phyloP scores from a whole-genome alignment of 192 early-diverging fungal genomes.

The Piromyces finnis region DNA sequence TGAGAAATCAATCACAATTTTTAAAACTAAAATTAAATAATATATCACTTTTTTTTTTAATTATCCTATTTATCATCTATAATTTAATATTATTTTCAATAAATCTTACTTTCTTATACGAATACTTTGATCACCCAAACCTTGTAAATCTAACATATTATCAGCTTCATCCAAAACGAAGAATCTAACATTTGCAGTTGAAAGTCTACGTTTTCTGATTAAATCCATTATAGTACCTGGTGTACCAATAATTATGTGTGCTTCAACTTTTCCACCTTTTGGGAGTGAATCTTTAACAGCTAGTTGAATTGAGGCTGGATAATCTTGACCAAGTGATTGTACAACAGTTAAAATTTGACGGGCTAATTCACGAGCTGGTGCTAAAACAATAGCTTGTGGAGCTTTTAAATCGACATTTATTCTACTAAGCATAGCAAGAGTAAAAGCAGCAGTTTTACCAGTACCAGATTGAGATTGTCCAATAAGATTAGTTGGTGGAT shows the following conservation, averaged over 20 bases:
- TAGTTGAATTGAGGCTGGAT: constrained; percentile 33
- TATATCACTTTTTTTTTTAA: too few relatives aligned
- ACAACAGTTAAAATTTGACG: constrained; percentile 87
- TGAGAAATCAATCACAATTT: too few relatives aligned
- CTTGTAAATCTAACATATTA: constrained; percentile 80
- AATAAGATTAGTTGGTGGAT: constrained; percentile 90
- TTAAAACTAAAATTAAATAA: neutral
- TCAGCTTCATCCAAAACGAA: constrained; percentile 98
- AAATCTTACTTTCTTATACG: constrained; percentile 53
- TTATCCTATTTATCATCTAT: too few relatives aligned
- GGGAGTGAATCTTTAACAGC: constrained; percentile 56
- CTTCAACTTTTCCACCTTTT: constrained; percentile 35
- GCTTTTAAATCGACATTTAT: constrained; percentile 45
- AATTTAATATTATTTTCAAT: too few relatives aligned
- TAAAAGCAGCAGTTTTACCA: constrained; percentile 94
- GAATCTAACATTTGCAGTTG: constrained; percentile 42
- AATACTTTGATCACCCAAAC: constrained; percentile 70
- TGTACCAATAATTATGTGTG: constrained; percentile 82
- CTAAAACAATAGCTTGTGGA: constrained; percentile 76
- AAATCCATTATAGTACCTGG: constrained; percentile 78
- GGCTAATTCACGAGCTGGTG: constrained; percentile 84
- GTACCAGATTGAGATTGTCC: constrained; percentile 97
- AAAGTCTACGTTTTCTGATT: constrained; percentile 41
- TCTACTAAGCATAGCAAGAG: constrained; percentile 76
- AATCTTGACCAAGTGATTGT: constrained; percentile 74